Conservation (phyloP, 108 stramenopile species). For the Pseudonitzschia multiseries region DNA sequence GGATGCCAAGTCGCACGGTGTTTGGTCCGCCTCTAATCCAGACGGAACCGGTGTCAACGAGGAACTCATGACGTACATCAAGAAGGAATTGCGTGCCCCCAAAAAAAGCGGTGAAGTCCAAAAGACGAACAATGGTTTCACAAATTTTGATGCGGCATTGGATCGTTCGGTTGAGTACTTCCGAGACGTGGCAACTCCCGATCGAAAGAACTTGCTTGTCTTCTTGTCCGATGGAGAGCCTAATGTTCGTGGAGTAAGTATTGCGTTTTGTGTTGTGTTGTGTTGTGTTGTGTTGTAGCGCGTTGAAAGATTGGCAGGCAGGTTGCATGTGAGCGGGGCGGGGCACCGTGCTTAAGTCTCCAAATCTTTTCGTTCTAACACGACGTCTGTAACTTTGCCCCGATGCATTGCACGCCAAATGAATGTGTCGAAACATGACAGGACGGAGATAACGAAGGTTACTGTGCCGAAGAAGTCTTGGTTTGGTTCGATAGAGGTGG, state of each 20-base stretch:
- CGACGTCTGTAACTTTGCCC: no score
- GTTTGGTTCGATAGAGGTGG: background rate
- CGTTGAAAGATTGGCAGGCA: no score
- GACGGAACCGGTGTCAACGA: constrained; percentile 5
- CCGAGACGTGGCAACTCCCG: background rate
- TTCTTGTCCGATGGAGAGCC: constrained; percentile 42
- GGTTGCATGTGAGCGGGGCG: no score
- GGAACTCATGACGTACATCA: constrained; percentile 4
- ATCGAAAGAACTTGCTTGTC: constrained; percentile 28
- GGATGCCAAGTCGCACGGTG: constrained; percentile 12
- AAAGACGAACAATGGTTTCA: constrained; percentile 26
- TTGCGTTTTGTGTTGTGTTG: no score
- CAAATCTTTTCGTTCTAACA: no score
- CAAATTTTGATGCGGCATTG: constrained; percentile 42
- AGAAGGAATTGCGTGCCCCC: background rate
- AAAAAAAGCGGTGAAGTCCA: background rate
- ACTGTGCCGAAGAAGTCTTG: background rate
- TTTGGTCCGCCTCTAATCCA: constrained; percentile 4
- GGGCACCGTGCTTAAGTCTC: no score
- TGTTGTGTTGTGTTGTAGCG: no score
- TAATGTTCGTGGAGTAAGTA: constrained; percentile 27
- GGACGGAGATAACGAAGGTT: constrained; percentile 36
- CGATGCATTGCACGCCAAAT: no score
- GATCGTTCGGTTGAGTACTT: constrained; percentile 33
- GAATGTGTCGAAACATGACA: background rate